These are phyloP conservation scores for Halenospora varia DNA, from an alignment of 495 filamentous ascomycete species.

Conservation along the genomic window DNA sequence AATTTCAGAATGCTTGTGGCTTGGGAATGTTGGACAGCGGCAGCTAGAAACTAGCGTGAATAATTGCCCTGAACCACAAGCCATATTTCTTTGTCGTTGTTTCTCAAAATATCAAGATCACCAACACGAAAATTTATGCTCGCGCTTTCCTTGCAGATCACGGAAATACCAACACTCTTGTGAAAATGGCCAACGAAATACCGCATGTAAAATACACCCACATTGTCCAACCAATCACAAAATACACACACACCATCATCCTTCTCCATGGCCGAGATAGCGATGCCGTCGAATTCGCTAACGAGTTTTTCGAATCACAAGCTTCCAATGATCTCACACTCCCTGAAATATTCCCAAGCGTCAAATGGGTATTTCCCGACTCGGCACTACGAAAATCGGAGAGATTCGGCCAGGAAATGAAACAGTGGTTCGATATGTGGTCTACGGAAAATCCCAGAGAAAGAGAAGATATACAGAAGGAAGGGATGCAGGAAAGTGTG, in stretches of 20 bases:
- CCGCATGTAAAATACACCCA: too few relatives aligned
- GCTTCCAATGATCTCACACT: conserved; percentile 29
- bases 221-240: not conserved
- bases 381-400: conserved; percentile 39
- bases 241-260: conserved; percentile 56
- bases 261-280: conserved; percentile 59
- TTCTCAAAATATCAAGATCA: too few relatives aligned
- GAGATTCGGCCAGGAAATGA: conserved; percentile 31
- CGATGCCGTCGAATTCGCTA: conserved; percentile 44
- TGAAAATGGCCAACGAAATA: too few relatives aligned
- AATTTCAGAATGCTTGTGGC: too few relatives aligned
- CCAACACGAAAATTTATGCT: too few relatives aligned
- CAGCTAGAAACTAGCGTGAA: too few relatives aligned
- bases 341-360: conserved; percentile 30
- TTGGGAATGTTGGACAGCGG: too few relatives aligned
- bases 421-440: conserved; percentile 52
- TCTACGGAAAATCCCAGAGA: conserved; percentile 20
- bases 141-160: too few relatives aligned
- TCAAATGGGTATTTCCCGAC: conserved; percentile 46
- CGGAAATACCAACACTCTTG: too few relatives aligned
- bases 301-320: conserved; percentile 36
- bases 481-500: conserved; percentile 39
- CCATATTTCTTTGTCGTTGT: too few relatives aligned
- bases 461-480: conserved; percentile 34
- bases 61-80: too few relatives aligned